These are phyloP conservation scores for Phyllosticta citribraziliensis DNA, from an alignment of 2,329 filamentous ascomycete species.

Conservation along the genomic window DNA sequence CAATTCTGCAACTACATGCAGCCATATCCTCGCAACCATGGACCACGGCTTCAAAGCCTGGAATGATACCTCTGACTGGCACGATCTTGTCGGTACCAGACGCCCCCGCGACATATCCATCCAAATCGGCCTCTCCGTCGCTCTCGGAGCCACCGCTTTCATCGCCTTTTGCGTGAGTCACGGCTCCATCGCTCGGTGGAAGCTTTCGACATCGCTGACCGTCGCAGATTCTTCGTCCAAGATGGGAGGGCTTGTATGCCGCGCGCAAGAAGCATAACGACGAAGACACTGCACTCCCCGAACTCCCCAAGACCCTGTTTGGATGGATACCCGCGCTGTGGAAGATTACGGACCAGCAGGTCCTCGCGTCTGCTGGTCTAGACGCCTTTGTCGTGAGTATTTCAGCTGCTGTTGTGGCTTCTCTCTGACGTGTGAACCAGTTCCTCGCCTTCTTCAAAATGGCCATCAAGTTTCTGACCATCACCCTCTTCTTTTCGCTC, in stretches of 20 bases:
- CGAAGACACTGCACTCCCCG: slow-evolving; percentile 57
- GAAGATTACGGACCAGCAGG: slow-evolving; percentile 76
- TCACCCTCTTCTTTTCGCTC: slow-evolving; percentile 73
- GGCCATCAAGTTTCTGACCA: slow-evolving; percentile 70
- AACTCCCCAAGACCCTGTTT: slow-evolving; percentile 73
- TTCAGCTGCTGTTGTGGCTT: neutral
- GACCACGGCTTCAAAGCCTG: slow-evolving; percentile 12
- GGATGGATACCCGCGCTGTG: slow-evolving; percentile 89
- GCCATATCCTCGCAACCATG: slow-evolving; percentile 11
- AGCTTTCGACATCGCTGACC: slow-evolving; percentile 17
- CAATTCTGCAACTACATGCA: slow-evolving; percentile 3
- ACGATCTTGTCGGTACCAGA: slow-evolving; percentile 23
- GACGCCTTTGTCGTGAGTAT: slow-evolving; percentile 78
- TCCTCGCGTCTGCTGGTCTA: slow-evolving; percentile 79
- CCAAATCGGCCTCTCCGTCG: slow-evolving; percentile 63
- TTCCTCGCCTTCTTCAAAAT: slow-evolving; percentile 96
- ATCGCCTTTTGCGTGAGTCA: slow-evolving; percentile 62
- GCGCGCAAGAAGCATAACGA: slow-evolving; percentile 71
- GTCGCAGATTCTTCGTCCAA: slow-evolving; percentile 65
- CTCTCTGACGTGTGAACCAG: slow-evolving; percentile 25
- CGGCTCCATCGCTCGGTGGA: neutral
- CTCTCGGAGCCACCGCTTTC: slow-evolving; percentile 62
- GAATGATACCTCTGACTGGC: slow-evolving; percentile 13
- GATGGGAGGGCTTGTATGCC: slow-evolving; percentile 86
- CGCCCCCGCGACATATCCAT: slow-evolving; percentile 38